These are phyloP conservation scores for Penicillium occitanis DNA, from an alignment of 2,329 filamentous ascomycete species.

Conservation along the genomic window DNA sequence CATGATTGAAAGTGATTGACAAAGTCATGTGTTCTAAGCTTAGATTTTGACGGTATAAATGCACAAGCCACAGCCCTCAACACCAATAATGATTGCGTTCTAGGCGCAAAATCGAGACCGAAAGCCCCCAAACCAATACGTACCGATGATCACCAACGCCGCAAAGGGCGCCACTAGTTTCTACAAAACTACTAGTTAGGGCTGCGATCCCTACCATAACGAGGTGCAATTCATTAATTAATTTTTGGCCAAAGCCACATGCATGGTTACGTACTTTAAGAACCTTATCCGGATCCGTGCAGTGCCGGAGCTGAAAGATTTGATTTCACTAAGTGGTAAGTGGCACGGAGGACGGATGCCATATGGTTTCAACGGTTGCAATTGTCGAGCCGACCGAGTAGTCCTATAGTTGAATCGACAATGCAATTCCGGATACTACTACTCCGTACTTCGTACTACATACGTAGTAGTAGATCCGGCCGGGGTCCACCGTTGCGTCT, in stretches of 20 bases:
- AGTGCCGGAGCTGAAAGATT: background rate
- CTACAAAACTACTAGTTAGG: background rate
- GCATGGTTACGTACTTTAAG: background rate
- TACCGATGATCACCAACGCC: background rate
- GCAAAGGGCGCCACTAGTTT: background rate
- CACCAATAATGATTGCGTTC: background rate
- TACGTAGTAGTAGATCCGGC: background rate
- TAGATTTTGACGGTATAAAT: too few species aligned
- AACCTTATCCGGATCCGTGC: background rate
- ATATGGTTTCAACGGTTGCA: background rate
- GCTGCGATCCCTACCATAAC: background rate
- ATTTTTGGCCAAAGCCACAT: background rate
- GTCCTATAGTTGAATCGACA: background rate
- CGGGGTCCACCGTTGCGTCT: background rate
- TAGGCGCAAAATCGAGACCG: background rate
- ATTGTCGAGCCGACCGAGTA: background rate
- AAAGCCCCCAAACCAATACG: too few species aligned
- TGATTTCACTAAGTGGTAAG: background rate
- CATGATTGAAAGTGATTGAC: background rate
- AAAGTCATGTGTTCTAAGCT: background rate
- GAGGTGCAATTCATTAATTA: background rate
- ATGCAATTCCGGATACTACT: constrained; percentile 6
- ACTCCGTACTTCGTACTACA: too few species aligned
- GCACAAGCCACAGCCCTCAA: background rate
- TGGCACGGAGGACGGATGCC: background rate